These are phyloP conservation scores for Pseudocercospora fijiensis DNA, from an alignment of 2,329 filamentous ascomycete species.

Conservation along the genomic window DNA sequence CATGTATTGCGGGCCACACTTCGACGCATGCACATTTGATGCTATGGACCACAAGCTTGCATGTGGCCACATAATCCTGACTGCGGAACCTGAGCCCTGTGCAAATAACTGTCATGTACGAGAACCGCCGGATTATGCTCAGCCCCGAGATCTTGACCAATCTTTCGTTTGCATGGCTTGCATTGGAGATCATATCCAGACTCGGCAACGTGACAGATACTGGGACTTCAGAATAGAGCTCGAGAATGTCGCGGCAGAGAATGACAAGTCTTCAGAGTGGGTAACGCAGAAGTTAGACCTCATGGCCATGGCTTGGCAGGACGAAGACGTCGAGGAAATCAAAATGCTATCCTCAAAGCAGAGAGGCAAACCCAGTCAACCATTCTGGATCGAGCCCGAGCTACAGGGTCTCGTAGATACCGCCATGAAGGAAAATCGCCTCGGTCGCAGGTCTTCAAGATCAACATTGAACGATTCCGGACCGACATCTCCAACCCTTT, in stretches of 20 bases:
- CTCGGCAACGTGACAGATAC: background rate
- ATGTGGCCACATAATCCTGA: slow-evolving; percentile 18
- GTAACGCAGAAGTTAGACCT: slow-evolving; percentile 11
- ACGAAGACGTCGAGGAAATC: slow-evolving; percentile 17
- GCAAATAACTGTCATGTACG: slow-evolving; percentile 12
- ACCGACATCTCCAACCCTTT: slow-evolving; percentile 9
- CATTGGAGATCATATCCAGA: slow-evolving; percentile 12
- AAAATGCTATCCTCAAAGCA: slow-evolving; percentile 10
- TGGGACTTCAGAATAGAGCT: slow-evolving; percentile 4
- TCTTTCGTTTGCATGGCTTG: slow-evolving; percentile 14
- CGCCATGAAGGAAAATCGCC: background rate
- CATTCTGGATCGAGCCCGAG: slow-evolving; percentile 16
- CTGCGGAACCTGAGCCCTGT: slow-evolving; percentile 12
- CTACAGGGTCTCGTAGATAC: slow-evolving; percentile 10
- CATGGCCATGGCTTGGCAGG: slow-evolving; percentile 15
- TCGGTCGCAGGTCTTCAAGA: slow-evolving; percentile 3
- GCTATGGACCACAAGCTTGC: slow-evolving; percentile 14
- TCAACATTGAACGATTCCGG: background rate
- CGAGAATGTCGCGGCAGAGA: slow-evolving; percentile 6
- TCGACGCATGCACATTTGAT: slow-evolving; percentile 17
- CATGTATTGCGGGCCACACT: slow-evolving; percentile 7
- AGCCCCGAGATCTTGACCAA: slow-evolving; percentile 16
- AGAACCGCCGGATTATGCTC: slow-evolving; percentile 8
- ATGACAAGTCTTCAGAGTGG: slow-evolving; percentile 7
- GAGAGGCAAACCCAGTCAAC: slow-evolving; percentile 4